Evolutionary conservation across 164 flowering plant species (phyloP), one percentile per base, ranked within the genome.

Genomic region (Euptelea pleiosperma): DNA sequence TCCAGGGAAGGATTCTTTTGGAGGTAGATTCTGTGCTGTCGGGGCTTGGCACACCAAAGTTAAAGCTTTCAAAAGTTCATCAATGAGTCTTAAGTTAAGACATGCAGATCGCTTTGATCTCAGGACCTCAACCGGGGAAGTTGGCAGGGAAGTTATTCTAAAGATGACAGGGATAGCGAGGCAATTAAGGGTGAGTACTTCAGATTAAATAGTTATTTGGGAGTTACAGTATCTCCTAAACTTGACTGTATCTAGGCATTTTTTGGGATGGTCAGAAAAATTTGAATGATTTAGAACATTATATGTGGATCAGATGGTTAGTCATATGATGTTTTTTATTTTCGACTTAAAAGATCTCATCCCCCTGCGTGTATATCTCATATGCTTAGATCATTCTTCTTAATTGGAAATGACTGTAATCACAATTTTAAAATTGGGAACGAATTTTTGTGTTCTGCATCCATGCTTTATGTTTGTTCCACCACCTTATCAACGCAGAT

Each of bases 41-140:
- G 81, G 78, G 0, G 70, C 53, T 48, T 82, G 83, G 85, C 85
- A 84, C 72, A 77, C 65, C 25, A 65, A 52, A 58, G 33, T 56
- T 22, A 73, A 58, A 61, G 0, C 64, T 49, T 82, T 72, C 66
- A 55, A 29, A 16, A 70, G 48, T 40, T 64, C 75, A 15, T 64
- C 62, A 1, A 21, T 75, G 51, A 69, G 63, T 70, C 70, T 82
- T 6, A 71, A 68, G 65, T 61, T 79, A 16, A 70, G 84, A 64
- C 43, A 66, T 59, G 85, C 81, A 9, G 77, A 85, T 65, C 77
- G 87, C 52, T 77, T 60, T 64, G 74, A 79, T 71, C 73, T 74
- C 37, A 58, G 63, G 54, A 60, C 73, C 49, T 75, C 76, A 57
- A 55, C 22, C 12, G 86, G 81, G 41, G 80, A 77, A 69, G 58